These are phyloP conservation scores for Scleromitrula shiraiana DNA, from an alignment of 2,329 filamentous ascomycete genomes.

Conservation along the genomic window DNA sequence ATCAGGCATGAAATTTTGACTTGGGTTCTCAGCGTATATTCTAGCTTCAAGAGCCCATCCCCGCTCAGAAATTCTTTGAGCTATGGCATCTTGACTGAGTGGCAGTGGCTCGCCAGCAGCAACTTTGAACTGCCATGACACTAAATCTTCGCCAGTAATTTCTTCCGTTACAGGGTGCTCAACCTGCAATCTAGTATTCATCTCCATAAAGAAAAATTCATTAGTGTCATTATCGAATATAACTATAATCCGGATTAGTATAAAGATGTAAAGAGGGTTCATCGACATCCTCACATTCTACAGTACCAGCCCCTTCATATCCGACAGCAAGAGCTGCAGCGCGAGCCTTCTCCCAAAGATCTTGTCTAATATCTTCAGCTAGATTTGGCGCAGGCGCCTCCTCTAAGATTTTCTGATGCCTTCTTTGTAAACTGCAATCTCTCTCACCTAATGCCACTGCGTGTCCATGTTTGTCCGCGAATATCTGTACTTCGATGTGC, in stretches of 20 bases:
- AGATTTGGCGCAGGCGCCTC: constrained; percentile 74
- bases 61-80: constrained; percentile 60
- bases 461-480: constrained; percentile 72
- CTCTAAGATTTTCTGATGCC: constrained; percentile 87
- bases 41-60: constrained; percentile 92
- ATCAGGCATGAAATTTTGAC: constrained; percentile 86
- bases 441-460: constrained; percentile 80
- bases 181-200: constrained; percentile 86
- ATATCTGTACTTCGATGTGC: constrained; percentile 86
- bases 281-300: constrained; percentile 60
- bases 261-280: too few species aligned
- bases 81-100: constrained; percentile 56
- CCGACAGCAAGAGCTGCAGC: constrained; percentile 64
- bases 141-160: constrained; percentile 69
- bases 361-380: constrained; percentile 47
- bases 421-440: constrained; percentile 78
- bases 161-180: constrained; percentile 91
- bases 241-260: constrained; percentile 42
- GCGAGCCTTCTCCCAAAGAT: constrained; percentile 59
- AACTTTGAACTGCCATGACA: constrained; percentile 91
- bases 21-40: constrained; percentile 94
- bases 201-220: constrained; percentile 76
- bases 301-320: constrained; percentile 85
- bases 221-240: constrained; percentile 77
- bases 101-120: constrained; percentile 64